Percentiles rank a stretch among this genome's conserved stretches.
phyloP scores from a whole-genome alignment of 371 early-diverging fungal genomes.

The Mortierella sp. region DNA sequence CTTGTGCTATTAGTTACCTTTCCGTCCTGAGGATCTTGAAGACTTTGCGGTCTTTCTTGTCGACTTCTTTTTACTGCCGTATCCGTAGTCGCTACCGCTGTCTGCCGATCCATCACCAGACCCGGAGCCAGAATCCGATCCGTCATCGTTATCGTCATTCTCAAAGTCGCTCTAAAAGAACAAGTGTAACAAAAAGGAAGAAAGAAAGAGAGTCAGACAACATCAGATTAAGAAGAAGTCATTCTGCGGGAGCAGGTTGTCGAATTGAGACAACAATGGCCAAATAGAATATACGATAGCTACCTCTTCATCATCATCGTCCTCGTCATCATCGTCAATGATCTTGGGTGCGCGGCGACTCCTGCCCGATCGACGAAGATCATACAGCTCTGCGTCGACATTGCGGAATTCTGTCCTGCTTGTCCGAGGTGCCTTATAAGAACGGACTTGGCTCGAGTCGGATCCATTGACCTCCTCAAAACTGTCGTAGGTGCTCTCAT shows the following conservation, averaged over 20 bases:
- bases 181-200: not conserved
- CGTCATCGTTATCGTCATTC: constrained; percentile 41
- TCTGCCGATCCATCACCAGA: constrained; percentile 43
- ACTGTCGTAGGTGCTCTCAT: constrained; percentile 45
- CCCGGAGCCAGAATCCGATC: constrained; percentile 41
- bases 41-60: constrained; percentile 24
- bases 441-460: constrained; percentile 26
- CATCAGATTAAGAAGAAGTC: not conserved
- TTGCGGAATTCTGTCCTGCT: constrained; percentile 47
- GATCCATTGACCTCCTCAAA: constrained; percentile 56
- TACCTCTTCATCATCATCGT: constrained; percentile 46
- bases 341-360: constrained; percentile 54
- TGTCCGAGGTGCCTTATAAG: constrained; percentile 32
- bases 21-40: constrained; percentile 34
- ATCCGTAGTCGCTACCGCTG: constrained; percentile 56
- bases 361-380: constrained; percentile 67
- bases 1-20: constrained; percentile 21
- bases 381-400: constrained; percentile 66
- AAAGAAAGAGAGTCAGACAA: not conserved
- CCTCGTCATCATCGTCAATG: constrained; percentile 48
- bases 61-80: constrained; percentile 30
- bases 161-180: constrained; percentile 48
- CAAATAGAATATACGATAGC: not conserved
- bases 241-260: not conserved
- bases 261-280: not conserved